Evolutionary conservation across 2,329 filamentous ascomycete genomes (phyloP).

Genomic region (Cercospora sp.): DNA sequence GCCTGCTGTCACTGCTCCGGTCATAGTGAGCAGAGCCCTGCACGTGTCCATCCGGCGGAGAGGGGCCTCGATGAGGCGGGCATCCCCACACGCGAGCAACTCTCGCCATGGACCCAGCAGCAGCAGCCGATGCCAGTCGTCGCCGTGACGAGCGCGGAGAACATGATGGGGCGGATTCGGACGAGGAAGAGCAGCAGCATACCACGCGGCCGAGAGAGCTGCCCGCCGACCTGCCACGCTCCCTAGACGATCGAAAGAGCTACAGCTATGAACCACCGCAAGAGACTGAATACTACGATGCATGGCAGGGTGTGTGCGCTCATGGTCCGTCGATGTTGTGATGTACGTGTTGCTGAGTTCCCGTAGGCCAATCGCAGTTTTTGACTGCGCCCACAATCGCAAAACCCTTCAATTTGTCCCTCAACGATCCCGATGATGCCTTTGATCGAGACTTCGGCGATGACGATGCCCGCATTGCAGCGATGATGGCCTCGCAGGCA

Average conservation of each 20-base stretch:
- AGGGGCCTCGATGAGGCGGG: slow-evolving; percentile 11
- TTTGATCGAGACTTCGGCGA: slow-evolving; percentile 59
- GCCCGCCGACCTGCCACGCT: slow-evolving; percentile 84
- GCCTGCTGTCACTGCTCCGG: background rate
- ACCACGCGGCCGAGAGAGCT: slow-evolving; percentile 53
- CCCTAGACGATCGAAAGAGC: slow-evolving; percentile 80
- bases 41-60: background rate
- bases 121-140: background rate
- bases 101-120: slow-evolving; percentile 24
- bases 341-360: slow-evolving; percentile 16
- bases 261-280: slow-evolving; percentile 63
- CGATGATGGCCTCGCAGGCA: slow-evolving; percentile 93
- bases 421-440: slow-evolving; percentile 72
- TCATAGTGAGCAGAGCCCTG: background rate
- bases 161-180: slow-evolving; percentile 20
- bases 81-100: slow-evolving; percentile 13
- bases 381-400: slow-evolving; percentile 81
- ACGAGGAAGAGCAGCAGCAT: slow-evolving; percentile 27
- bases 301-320: slow-evolving; percentile 78
- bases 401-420: slow-evolving; percentile 76
- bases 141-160: slow-evolving; percentile 16
- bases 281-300: slow-evolving; percentile 98
- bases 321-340: background rate
- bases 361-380: slow-evolving; percentile 87
- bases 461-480: slow-evolving; percentile 84